Evolutionary conservation across 2,329 filamentous ascomycete species (phyloP), one percentile per base, ranked within the genome.

Genomic region (Aspergillus versicolor): DNA sequence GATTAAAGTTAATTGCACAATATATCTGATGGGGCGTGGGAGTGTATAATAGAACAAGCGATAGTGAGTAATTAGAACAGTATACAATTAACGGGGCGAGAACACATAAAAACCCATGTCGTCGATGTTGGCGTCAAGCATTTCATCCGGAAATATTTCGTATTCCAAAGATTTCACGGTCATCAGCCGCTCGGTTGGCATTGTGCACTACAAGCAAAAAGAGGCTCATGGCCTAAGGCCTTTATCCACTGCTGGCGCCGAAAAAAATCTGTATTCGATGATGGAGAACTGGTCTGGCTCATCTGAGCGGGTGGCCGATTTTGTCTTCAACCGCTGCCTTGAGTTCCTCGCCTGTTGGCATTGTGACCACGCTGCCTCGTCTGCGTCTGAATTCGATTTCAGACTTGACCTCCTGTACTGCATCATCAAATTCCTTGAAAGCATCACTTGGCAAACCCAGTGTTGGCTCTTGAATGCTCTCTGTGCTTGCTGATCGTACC

Each of bases 401-500:
- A 5, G 78, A 79, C 67, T 81, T 85, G 52, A 96, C 81, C 76
- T 96, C 91, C 38, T 82, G 79, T 9, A 95, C 82, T 27, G 89
- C 89, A 67, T 94, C 90, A 57, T 90, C 87, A 48, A 95, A 81
- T 65, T 95, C 91, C 27, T 80, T 79, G 53, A 86, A 86, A 0
- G 87, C 87, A 70, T 97, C 92, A 61, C 85, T 85, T 1, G 91
- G 88, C 38, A 97, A 80, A 24, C 93, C 93, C 5, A 96, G 77
- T 3, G 90, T 82, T 0, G 90, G 89, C 53, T 86, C 82, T 45
- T 79, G 80, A 15, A 86, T 61, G 55, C 81, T 84, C 12, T 90
- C 87, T 17, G 81, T 78, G 67, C 85, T 87, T 9, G 78, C 68
- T 2, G 79, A 82, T 55, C 81, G 79, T 22, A 65, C 63, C 22